A percentile compares a stretch with the other conserved stretches of the same genome.
These are phyloP conservation scores for Aquilaria agallochum DNA, from an alignment of 441 rosid genomes.

Conservation along the genomic window DNA sequence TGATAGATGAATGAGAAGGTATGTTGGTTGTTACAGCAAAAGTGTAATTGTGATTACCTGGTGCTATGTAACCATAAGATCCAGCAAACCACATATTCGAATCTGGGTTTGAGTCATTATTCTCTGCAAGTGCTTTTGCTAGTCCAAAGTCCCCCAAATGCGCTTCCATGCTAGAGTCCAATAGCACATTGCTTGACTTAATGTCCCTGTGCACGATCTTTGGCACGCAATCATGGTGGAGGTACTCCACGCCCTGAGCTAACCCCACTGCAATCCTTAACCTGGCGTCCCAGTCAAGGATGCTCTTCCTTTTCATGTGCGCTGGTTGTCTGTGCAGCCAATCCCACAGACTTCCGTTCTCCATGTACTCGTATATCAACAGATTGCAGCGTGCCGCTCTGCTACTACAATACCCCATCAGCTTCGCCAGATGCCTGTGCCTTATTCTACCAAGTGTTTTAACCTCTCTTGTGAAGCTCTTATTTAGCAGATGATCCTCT, in stretches of 20 bases:
- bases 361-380: slow-evolving; percentile 82
- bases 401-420: slow-evolving; percentile 72
- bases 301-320: slow-evolving; percentile 34
- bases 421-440: slow-evolving; percentile 82
- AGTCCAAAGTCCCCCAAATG: slow-evolving; percentile 91
- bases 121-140: slow-evolving; percentile 58
- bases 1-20: no score
- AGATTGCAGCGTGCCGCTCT: slow-evolving; percentile 57
- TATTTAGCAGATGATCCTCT: slow-evolving; percentile 54
- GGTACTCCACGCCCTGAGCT: slow-evolving; percentile 82
- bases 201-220: slow-evolving; percentile 82
- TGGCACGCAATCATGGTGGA: slow-evolving; percentile 84
- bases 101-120: slow-evolving; percentile 50
- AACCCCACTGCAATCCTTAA: slow-evolving; percentile 66
- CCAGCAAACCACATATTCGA: slow-evolving; percentile 78
- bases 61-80: slow-evolving; percentile 85
- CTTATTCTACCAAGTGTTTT: slow-evolving; percentile 66
- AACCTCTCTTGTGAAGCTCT: slow-evolving; percentile 77
- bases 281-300: slow-evolving; percentile 81
- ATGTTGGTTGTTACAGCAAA: background rate
- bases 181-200: slow-evolving; percentile 71
- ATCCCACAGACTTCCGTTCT: slow-evolving; percentile 88
- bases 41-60: slow-evolving; percentile 34
- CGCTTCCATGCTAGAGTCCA: slow-evolving; percentile 80
- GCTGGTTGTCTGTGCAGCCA: slow-evolving; percentile 58